Evolutionary conservation across 768 basidiomycete genomes (phyloP).

Genomic region (Dentipellis fragilis): DNA sequence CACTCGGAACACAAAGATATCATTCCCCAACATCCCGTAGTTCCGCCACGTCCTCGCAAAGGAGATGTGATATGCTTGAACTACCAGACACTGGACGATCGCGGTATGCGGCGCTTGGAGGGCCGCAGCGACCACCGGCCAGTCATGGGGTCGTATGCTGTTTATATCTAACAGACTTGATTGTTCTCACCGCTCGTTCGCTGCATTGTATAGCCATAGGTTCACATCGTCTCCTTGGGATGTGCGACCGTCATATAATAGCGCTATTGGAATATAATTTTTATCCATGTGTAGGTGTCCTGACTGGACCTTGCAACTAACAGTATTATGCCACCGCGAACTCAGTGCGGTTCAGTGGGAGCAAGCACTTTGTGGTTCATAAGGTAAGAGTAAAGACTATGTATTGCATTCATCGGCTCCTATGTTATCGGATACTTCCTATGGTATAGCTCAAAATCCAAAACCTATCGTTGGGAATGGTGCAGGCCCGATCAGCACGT

Average conservation of each 20-base stretch:
- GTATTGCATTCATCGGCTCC: too few species aligned
- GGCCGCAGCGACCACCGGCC: constrained; percentile 80
- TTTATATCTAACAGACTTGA: constrained; percentile 36
- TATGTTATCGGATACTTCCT: too few species aligned
- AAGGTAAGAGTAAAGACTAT: too few species aligned
- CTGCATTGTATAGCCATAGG: not conserved
- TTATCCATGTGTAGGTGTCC: not conserved
- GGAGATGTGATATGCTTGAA: constrained; percentile 68
- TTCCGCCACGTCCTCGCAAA: constrained; percentile 26
- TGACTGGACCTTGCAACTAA: too few species aligned
- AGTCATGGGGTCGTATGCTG: constrained; percentile 69
- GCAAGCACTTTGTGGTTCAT: too few species aligned
- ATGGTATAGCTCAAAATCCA: too few species aligned
- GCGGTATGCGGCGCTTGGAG: constrained; percentile 63
- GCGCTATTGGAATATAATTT: too few species aligned
- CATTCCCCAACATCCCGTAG: not conserved
- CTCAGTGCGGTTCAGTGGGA: too few species aligned
- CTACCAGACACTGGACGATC: constrained; percentile 70
- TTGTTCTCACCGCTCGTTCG: constrained; percentile 1
- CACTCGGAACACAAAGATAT: not conserved
- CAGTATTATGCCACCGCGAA: too few species aligned
- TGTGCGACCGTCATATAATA: not conserved
- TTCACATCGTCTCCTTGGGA: not conserved
- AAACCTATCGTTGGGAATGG: too few species aligned
- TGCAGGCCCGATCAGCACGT: too few species aligned